Percentiles rank a stretch among this genome's conserved stretches.
phyloP scores from a whole-genome alignment of 352 stramenopile genomes.

The Pythium utonaiense region DNA sequence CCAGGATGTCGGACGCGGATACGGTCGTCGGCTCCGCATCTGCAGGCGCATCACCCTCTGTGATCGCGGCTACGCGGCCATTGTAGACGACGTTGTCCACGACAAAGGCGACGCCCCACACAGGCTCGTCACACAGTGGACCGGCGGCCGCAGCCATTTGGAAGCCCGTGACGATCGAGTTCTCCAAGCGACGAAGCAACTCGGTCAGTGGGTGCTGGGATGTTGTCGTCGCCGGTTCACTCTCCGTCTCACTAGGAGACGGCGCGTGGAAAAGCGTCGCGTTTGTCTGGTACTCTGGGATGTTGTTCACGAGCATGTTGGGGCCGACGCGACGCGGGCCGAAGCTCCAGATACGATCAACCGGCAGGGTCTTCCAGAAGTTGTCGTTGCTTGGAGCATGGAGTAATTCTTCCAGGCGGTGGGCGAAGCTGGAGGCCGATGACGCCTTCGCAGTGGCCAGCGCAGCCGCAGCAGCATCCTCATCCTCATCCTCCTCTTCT shows the following conservation, averaged over 20 bases:
- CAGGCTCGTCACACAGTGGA: slow-evolving; percentile 87
- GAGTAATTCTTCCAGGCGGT: slow-evolving; percentile 46
- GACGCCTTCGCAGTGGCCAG: neutral
- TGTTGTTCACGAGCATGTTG: slow-evolving; percentile 79
- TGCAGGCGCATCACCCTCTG: neutral
- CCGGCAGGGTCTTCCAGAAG: slow-evolving; percentile 51
- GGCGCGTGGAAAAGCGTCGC: neutral
- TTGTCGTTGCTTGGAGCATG: slow-evolving; percentile 32
- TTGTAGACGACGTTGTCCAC: slow-evolving; percentile 75
- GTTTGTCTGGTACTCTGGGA: slow-evolving; percentile 34
- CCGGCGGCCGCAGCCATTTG: slow-evolving; percentile 77
- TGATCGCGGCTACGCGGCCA: slow-evolving; percentile 19
- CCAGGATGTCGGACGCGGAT: neutral
- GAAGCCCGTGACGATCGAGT: slow-evolving; percentile 80
- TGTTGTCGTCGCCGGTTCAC: neutral
- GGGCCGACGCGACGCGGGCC: slow-evolving; percentile 67
- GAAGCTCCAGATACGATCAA: slow-evolving; percentile 71
- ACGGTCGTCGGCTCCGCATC: neutral
- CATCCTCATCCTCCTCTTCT: slow-evolving; percentile 12
- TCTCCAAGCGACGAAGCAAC: slow-evolving; percentile 61
- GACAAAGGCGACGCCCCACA: slow-evolving; percentile 89
- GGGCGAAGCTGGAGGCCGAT: slow-evolving; percentile 24
- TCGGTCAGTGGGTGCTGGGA: slow-evolving; percentile 1
- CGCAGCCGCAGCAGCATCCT: neutral
- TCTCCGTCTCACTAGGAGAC: neutral